Base-by-base conservation (phyloP, 2,329 filamentous ascomycete species). In the Macroventuria anomochaeta region DNA sequence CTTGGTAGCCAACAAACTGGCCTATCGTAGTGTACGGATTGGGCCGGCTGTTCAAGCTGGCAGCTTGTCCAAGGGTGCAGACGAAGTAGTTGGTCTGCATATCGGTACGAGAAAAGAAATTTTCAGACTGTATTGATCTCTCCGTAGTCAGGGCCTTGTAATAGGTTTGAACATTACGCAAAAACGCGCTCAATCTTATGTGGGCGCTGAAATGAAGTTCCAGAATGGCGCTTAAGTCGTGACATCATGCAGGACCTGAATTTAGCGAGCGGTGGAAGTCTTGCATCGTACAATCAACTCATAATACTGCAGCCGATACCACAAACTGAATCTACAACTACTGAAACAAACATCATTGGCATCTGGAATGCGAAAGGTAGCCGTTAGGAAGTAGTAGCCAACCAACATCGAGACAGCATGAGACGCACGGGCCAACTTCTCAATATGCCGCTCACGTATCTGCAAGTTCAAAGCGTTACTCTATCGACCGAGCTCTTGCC, bases 1-100 rank as follows among this genome's bases (percentile, higher is more conserved):
- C 80, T 61, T 83, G 81, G 7, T 69, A 53, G n/a, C 80, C 77
- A 15, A 87, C 68, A 49, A 87, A 76, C 0, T 80, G 70, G 46
- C 77, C 76, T 49, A 86, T 77, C 0, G 78, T 83, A 2, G 71
- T 61, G 59, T 77, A 81, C 0, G 70, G 67, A 25, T 74, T 75
- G 7, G 68, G 63, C 8, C 64, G 57, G 3, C 64, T 55, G 15
- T 73, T 76, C 15, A 80, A 58, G 1, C 58, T 55, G 1, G 75
- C 72, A 10, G 83, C 83, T 64, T 87, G 78, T 1, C 83, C 85
- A 2, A 88, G 76, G 0, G 84, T 86, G 67, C 85, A 87, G 3
- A 80, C 80, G 63, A 87, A 87, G 68, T 87, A 86, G 53, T 81
- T 85, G 42, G 62, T 59, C 18, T 65, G 60, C 69, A 72, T 71